phyloP scores from a whole-genome alignment of 169 alveolate genomes.

The Plasmodium malariae region DNA sequence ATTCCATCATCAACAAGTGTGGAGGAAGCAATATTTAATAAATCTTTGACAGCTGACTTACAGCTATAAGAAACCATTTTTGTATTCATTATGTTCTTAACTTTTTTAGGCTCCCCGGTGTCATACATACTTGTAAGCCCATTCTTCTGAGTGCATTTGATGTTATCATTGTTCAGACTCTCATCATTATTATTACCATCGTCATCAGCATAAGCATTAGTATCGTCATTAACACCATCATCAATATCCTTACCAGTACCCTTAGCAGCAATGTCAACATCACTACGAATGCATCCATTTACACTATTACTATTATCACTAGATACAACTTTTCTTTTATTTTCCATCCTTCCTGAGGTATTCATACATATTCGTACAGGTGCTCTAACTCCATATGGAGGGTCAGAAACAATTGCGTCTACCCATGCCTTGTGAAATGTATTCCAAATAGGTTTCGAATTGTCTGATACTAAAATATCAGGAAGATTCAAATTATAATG shows the following conservation, averaged over 20 bases:
- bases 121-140: neutral
- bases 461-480: slow-evolving; percentile 78
- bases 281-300: neutral
- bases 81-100: slow-evolving; percentile 9
- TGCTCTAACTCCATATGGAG: slow-evolving; percentile 96
- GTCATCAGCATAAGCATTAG: neutral
- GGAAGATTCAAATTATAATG: slow-evolving; percentile 79
- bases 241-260: neutral
- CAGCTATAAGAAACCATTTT: slow-evolving; percentile 62
- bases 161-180: no score
- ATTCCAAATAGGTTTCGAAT: slow-evolving; percentile 72
- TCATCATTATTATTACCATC: neutral
- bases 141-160: neutral
- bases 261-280: neutral
- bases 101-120: neutral
- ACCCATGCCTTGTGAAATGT: slow-evolving; percentile 88
- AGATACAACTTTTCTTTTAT: neutral
- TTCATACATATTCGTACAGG: slow-evolving; percentile 44
- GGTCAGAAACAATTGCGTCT: slow-evolving; percentile 97
- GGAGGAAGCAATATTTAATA: slow-evolving; percentile 79
- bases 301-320: neutral
- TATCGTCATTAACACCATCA: neutral
- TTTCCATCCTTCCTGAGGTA: neutral
- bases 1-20: slow-evolving; percentile 85
- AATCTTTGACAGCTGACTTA: slow-evolving; percentile 56